Evolutionary conservation across 2,329 filamentous ascomycete genomes (phyloP), one percentile per base, ranked within the genome.

Genomic region (Aspergillus thermomutatus): DNA sequence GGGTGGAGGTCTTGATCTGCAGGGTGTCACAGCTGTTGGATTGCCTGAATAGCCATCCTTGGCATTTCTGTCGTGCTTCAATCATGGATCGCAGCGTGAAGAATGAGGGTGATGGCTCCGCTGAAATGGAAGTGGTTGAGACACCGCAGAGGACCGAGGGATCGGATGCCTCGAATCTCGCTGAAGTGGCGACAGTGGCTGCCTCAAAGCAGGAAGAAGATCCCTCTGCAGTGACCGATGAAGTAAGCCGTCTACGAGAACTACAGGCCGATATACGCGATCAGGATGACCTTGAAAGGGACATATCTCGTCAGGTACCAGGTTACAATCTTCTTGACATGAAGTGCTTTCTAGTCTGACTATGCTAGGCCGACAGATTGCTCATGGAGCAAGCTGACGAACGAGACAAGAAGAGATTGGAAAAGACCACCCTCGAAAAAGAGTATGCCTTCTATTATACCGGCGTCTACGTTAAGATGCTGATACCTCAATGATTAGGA

Each of bases 221-320:
- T 45, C 50, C 52, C 9, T 49, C 58, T 28, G 52, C 47, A 21
- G 50, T 41, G 19, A 54, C 56, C 56, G 83, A 85, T 60, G 87
- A 90, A 66, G 82, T 82, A 45, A 79, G 80, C 52, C 82, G 83
- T 21, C 76, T 92, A 27, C 79, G 81, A 56, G 82, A 82, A 46
- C 76, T 92, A 43, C 86, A 88, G 4, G 83, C 86, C 52, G 82
- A 87, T 56, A 85, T 94, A 23, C 86, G 91, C 56, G 87, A 96
- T 66, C 93, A 97, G 72, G 88, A 92, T 76, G 92, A 97, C 57
- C 78, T 97, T 21, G 93, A 97, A 73, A 84, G 91, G 60, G 92
- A 96, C 68, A 95, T 97, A 61, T 82, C 84, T 27, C 80, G 81
- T 47, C 83, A 87, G 72, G 75, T 77, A 66, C 50, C 52, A 10